A percentile compares a stretch with the other conserved stretches of the same genome.
Conservation (phyloP, 495 filamentous ascomycete species). For the Penicillium steckii region DNA sequence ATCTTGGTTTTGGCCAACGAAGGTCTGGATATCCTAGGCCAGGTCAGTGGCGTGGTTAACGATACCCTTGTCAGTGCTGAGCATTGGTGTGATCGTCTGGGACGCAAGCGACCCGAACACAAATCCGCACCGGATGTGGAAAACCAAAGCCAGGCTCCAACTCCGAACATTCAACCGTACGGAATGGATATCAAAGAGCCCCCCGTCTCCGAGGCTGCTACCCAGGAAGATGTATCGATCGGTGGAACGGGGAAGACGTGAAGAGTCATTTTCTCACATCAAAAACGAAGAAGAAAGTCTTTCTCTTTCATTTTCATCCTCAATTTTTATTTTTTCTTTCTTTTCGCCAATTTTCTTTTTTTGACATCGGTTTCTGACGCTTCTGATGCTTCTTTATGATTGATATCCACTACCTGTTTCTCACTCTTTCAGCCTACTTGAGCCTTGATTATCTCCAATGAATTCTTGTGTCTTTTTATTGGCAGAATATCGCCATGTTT, state of each 20-base stretch:
- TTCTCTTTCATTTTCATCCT: not conserved
- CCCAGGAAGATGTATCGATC: constrained; percentile 38
- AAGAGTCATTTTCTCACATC: not conserved
- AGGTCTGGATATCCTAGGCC: constrained; percentile 83
- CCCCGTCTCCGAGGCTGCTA: constrained; percentile 21
- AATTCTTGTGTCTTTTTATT: not conserved
- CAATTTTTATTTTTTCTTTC: not conserved
- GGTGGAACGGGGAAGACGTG: constrained; percentile 37
- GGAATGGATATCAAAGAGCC: constrained; percentile 39
- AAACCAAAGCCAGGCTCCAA: constrained; percentile 19
- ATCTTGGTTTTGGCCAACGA: constrained; percentile 82
- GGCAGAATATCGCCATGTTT: too few relatives aligned
- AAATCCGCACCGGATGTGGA: constrained; percentile 24
- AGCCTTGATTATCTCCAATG: not conserved
- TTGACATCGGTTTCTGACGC: constrained; percentile 3
- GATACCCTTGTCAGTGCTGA: constrained; percentile 85
- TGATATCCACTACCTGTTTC: constrained; percentile 27
- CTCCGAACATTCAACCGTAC: constrained; percentile 17
- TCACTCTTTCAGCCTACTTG: constrained; percentile 9
- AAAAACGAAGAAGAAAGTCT: too few relatives aligned
- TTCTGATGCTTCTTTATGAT: constrained; percentile 23
- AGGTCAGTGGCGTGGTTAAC: constrained; percentile 77
- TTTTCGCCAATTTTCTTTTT: constrained; percentile 4
- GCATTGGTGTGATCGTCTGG: constrained; percentile 77
- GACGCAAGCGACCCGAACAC: constrained; percentile 47